These are phyloP conservation scores for Acanthamoeba castellanii DNA, from an alignment of 208 protist genomes.

Conservation along the genomic window DNA sequence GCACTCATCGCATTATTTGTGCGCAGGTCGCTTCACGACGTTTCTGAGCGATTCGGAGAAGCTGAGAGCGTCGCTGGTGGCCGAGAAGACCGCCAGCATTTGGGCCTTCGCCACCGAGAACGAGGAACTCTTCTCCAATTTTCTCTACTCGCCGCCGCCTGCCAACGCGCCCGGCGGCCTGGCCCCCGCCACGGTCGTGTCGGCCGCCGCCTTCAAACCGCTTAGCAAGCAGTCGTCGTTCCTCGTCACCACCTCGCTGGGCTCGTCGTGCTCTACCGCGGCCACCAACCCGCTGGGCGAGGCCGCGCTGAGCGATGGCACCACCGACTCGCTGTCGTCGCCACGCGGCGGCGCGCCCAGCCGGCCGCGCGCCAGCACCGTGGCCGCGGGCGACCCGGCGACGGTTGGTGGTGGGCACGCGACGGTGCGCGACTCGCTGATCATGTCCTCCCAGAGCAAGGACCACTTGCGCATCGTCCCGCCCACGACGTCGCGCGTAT, in stretches of 20 bases:
- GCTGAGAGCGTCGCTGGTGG: neutral
- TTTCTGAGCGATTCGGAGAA: slow-evolving; percentile 43
- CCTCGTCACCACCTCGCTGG: neutral
- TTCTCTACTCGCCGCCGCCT: neutral
- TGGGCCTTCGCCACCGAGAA: slow-evolving; percentile 51
- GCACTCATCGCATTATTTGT: neutral
- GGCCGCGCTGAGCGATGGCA: neutral
- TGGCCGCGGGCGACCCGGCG: no score
- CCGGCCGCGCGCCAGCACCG: no score
- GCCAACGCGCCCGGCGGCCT: neutral
- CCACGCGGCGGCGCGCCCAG: neutral
- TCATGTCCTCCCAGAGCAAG: no score
- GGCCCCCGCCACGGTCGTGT: neutral
- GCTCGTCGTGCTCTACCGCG: neutral
- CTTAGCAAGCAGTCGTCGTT: neutral
- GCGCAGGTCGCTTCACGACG: neutral
- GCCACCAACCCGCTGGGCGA: no score
- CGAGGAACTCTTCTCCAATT: slow-evolving; percentile 37
- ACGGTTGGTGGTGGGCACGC: neutral
- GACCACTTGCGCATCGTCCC: neutral
- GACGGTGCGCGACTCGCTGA: neutral
- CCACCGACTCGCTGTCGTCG: neutral
- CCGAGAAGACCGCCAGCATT: neutral
- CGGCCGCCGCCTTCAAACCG: neutral
- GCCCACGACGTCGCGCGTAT: neutral